A percentile compares a stretch with the other conserved stretches of the same genome.
phyloP scores from a whole-genome alignment of 768 basidiomycete genomes.

The Tephrocybe sp. region DNA sequence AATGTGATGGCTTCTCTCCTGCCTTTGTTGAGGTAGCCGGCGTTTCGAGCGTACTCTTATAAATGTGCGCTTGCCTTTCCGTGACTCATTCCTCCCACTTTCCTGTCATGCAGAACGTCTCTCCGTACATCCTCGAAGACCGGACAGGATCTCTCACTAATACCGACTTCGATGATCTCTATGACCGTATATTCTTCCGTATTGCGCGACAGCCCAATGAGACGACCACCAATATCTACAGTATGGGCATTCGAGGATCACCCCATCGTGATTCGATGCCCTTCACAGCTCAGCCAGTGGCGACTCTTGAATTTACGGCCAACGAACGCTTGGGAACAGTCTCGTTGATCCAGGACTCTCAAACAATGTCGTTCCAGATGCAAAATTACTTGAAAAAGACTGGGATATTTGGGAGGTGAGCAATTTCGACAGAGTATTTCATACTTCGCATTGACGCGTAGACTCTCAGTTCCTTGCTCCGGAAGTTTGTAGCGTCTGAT shows the following conservation, averaged over 20 bases:
- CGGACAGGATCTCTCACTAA: slow-evolving; percentile 23
- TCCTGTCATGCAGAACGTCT: not conserved
- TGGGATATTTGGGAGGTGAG: slow-evolving; percentile 67
- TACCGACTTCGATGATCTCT: slow-evolving; percentile 77
- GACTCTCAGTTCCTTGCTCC: slow-evolving; percentile 53
- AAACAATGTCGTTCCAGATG: slow-evolving; percentile 54
- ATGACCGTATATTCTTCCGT: slow-evolving; percentile 73
- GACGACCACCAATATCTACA: slow-evolving; percentile 55
- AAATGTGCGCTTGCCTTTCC: not conserved
- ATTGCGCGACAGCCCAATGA: slow-evolving; percentile 50
- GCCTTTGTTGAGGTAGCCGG: not conserved
- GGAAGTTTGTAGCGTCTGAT: slow-evolving; percentile 70
- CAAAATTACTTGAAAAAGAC: slow-evolving; percentile 62
- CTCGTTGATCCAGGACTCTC: slow-evolving; percentile 45
- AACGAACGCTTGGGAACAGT: slow-evolving; percentile 61
- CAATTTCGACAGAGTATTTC: no score
- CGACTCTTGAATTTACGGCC: slow-evolving; percentile 60
- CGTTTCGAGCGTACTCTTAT: not conserved
- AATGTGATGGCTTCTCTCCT: not conserved
- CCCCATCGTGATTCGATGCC: slow-evolving; percentile 57
- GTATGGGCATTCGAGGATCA: slow-evolving; percentile 65
- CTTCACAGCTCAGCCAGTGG: slow-evolving; percentile 50
- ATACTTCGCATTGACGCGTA: slow-evolving; percentile 4
- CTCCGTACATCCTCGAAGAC: slow-evolving; percentile 3
- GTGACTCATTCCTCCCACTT: not conserved